Evolutionary conservation across 2,329 filamentous ascomycete genomes (phyloP), one percentile per base, ranked within the genome.

Genomic region (Sphaerulina vaccinii): DNA sequence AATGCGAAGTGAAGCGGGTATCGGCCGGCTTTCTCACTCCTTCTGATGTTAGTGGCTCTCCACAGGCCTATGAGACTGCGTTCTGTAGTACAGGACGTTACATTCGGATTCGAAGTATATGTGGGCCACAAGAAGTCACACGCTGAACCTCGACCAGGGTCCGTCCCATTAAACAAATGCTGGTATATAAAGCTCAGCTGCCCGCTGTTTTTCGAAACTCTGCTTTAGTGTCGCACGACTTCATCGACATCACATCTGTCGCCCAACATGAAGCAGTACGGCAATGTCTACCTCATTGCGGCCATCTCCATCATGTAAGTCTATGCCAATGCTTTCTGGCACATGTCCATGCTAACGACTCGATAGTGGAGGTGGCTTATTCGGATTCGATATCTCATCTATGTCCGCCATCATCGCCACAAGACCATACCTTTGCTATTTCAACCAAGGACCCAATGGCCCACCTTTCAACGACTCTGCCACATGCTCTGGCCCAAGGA

Each of bases 401-500:
- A 88, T 90, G 85, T 84, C 81, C 52, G 72, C 73, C 8, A 73
- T 73, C 51, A 75, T 90, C 32, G 83, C 82, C 23, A 87, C 83
- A 0, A 70, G 82, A 51, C 79, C 84, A 40, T 90, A 90, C 68
- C 83, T 82, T 61, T 82, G 80, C 62, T 90, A 87, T 69, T 90
- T 90, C 71, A 75, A 82, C 61, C 79, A 88, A 62, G 70, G 74
- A 53, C 66, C 69, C 7, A 68, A 64, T 56, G 70, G 71, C 9
- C 66, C 70, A 19, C 41, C 41, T 7, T 40, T 38, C 16, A 47
- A 36, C n/a, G 50, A 69, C 0, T 24, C 46, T 2, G 50, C 68
- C 1, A 68, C 66, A 15, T 83, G 79, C 66, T 75, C 72, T 13
- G 82, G 82, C 27, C 82, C 81, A 3, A 67, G 65, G 10, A 65